These are phyloP conservation scores for Ammopiptanthus mongolicus DNA, from an alignment of 306 rosid species.

Conservation along the genomic window DNA sequence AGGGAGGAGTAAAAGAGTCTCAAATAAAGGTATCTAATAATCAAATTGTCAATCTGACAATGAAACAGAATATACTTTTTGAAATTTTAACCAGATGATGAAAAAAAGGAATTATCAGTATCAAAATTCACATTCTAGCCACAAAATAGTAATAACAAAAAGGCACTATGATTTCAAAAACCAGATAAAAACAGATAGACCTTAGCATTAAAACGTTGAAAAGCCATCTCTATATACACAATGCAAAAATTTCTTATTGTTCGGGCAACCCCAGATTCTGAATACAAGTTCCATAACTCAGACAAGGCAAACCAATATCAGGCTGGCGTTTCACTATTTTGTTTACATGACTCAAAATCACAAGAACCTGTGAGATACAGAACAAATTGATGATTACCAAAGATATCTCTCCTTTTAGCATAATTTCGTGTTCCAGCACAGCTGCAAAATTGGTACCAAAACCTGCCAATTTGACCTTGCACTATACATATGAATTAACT, in stretches of 20 bases:
- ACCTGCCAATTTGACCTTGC: too few species aligned
- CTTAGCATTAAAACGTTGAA: conserved; percentile 66
- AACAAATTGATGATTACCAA: not conserved
- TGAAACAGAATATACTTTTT: not conserved
- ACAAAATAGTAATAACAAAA: conserved; percentile 3
- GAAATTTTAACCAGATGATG: not conserved
- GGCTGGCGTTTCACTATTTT: conserved; percentile 91
- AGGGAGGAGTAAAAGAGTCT: not conserved
- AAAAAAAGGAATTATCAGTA: conserved; percentile 8
- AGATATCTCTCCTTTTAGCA: too few species aligned
- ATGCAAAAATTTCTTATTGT: conserved; percentile 93
- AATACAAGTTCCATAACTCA: conserved; percentile 77
- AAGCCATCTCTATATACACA: conserved; percentile 93
- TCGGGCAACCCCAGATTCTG: conserved; percentile 51
- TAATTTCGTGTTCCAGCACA: too few species aligned
- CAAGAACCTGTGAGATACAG: conserved; percentile 62
- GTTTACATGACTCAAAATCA: conserved; percentile 95
- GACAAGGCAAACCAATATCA: conserved; percentile 75
- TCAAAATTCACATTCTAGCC: not conserved
- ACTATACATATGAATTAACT: not conserved
- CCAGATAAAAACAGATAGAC: conserved; percentile 29
- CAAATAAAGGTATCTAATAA: not conserved
- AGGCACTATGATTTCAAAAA: not conserved
- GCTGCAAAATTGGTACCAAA: too few species aligned
- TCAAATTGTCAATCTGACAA: not conserved